phyloP scores from a whole-genome alignment of 2,329 filamentous ascomycete species.

The Apiospora phragmitis region DNA sequence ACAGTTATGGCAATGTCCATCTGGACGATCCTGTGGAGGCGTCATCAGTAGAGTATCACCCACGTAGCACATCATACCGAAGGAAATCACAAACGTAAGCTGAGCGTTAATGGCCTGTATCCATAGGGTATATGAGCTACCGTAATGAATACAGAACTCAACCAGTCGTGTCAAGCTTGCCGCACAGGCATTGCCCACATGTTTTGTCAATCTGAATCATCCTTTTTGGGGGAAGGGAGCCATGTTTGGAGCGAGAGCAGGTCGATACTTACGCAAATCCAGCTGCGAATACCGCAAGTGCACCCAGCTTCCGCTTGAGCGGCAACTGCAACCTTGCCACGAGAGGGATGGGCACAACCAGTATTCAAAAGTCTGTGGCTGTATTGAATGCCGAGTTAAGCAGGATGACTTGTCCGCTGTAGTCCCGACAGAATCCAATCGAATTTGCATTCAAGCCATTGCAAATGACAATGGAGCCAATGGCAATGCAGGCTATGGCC shows the following conservation, averaged over 20 bases:
- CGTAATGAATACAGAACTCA: neutral
- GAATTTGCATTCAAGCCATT: neutral
- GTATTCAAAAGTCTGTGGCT: slow-evolving; percentile 6
- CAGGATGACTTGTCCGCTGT: neutral
- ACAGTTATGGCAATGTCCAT: no score
- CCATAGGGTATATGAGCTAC: no score
- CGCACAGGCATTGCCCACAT: neutral
- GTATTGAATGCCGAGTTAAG: neutral
- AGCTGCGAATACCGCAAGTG: slow-evolving; percentile 1
- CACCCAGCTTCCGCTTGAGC: slow-evolving; percentile 3
- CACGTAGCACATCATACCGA: no score
- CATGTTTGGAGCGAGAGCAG: no score
- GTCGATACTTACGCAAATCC: slow-evolving; percentile 4
- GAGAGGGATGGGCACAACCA: neutral
- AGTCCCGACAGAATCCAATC: neutral
- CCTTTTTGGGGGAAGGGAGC: no score
- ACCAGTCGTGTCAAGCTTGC: slow-evolving; percentile 6
- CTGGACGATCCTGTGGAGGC: no score
- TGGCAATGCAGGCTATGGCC: neutral
- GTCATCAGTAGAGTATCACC: no score
- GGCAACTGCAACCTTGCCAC: neutral
- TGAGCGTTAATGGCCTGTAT: no score
- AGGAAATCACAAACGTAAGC: no score
- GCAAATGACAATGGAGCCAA: neutral
- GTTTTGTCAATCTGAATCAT: no score